A percentile compares a stretch with the other conserved stretches of the same genome.
Conservation (phyloP, 2,329 filamentous ascomycete genomes). For the Aspergillus sp. region DNA sequence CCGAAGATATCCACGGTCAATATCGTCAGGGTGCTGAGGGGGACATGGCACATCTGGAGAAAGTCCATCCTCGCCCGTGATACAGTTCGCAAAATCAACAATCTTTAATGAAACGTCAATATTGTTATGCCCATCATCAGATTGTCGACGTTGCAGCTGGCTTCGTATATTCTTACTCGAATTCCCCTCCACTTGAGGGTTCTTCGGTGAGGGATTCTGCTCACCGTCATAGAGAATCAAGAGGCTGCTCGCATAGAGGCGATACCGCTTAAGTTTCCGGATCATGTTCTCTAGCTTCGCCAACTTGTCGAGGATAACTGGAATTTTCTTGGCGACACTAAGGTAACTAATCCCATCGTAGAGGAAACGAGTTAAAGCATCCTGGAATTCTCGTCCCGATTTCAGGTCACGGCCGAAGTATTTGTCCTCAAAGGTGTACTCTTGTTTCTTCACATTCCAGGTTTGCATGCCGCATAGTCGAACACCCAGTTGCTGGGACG, state of each 20-base stretch:
- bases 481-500: conserved; percentile 86
- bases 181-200: conserved; percentile 21
- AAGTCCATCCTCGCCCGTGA: conserved; percentile 76
- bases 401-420: conserved; percentile 90
- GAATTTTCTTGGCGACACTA: conserved; percentile 83
- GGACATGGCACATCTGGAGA: conserved; percentile 67
- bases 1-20: conserved; percentile 86
- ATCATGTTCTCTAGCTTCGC: conserved; percentile 81
- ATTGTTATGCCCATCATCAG: conserved; percentile 39
- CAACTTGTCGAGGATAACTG: conserved; percentile 80
- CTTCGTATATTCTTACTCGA: conserved; percentile 33
- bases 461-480: conserved; percentile 94
- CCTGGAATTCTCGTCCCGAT: conserved; percentile 83
- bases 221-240: conserved; percentile 96
- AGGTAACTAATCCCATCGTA: conserved; percentile 82
- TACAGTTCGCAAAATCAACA: conserved; percentile 96
- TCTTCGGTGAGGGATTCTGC: conserved; percentile 26
- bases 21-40: conserved; percentile 73
- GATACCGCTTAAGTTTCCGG: conserved; percentile 74
- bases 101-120: conserved; percentile 77
- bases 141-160: conserved; percentile 28
- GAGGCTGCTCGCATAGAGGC: conserved; percentile 92
- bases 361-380: conserved; percentile 82
- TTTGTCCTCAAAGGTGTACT: conserved; percentile 96
- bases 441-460: conserved; percentile 81